Base-by-base conservation (phyloP, 257 asterid genomes). In the Salvia rosmarinus region DNA sequence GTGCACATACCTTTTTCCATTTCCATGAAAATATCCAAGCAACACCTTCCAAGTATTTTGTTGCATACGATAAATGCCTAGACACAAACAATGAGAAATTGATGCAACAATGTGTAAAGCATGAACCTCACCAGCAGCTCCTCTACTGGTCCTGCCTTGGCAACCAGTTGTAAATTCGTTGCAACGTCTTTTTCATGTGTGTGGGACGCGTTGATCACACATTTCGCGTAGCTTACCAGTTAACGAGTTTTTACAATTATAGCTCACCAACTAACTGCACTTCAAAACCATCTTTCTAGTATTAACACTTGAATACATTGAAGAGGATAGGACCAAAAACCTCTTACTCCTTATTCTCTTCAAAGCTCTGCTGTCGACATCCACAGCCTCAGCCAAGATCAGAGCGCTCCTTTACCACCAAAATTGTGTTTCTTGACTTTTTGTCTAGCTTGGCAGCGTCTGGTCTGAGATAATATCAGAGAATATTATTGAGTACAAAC, bases 101-200 rank as follows among this genome's bases (percentile, higher is more conserved):
- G 44, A 39, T 39, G 12, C 44, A 39, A 39, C 30, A 25, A 25
- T 25, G 30, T 25, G 30, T 25, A 25, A n/a, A 39, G 2, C 44
- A 39, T 39, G 44, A 39, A 6, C 9, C 44, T 37, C 42, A 37
- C 42, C 42, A 37, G 42, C 42, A 37, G 9, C 42, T 37, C 42
- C 42, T 39, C 1, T 39, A 39, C 44, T 10, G 10, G 12, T 39
- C 44, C 44, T 39, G 12, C 44, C 12, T 39, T 39, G 12, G 3
- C 8, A 1, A 9, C 37, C 16, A 16, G 55, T 76, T 65, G 39
- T 40, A 78, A 78, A 72, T 76, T 79, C n/a, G 85, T 81, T 87
- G 86, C 9, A 4, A 71, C 37, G 79, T 81, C 85, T 60, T 34
- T 76, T 81, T 81, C n/a, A n/a, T n/a, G 37, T 81, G 42, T 37